Conservation (phyloP, 2,329 filamentous ascomycete species). For the Chaetomium sp. region DNA sequence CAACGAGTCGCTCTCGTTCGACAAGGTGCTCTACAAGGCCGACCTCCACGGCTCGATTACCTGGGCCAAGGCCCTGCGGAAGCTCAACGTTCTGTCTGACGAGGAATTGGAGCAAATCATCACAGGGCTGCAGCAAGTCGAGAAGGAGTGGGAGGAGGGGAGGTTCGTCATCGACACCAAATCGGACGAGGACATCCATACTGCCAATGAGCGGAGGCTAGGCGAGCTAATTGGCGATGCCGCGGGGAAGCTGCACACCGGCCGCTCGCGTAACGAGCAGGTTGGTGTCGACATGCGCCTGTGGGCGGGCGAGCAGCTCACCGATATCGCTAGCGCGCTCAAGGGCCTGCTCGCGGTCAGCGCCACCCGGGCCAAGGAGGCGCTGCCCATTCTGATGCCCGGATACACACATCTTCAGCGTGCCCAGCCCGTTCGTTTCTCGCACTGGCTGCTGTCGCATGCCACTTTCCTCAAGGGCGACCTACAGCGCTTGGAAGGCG, state of each 20-base stretch:
- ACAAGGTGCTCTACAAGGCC: conserved; percentile 69
- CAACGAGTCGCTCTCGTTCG: conserved; percentile 75
- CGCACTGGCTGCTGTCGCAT: conserved; percentile 73
- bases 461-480: conserved; percentile 66
- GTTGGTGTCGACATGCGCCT: conserved; percentile 85
- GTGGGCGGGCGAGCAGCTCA: conserved; percentile 58
- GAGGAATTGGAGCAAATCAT: conserved; percentile 71
- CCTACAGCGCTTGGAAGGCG: conserved; percentile 68
- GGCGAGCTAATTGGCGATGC: conserved; percentile 84
- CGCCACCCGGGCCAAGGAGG: conserved; percentile 61
- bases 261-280: conserved; percentile 83
- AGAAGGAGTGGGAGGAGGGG: conserved; percentile 46
- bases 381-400: conserved; percentile 75
- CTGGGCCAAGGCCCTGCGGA: conserved; percentile 61
- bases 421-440: conserved; percentile 73
- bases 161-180: conserved; percentile 46
- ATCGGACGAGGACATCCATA: conserved; percentile 58
- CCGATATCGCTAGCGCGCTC: conserved; percentile 66
- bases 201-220: conserved; percentile 63
- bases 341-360: conserved; percentile 62
- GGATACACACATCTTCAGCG: conserved; percentile 85
- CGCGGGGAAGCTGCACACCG: conserved; percentile 84
- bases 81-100: conserved; percentile 64
- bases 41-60: conserved; percentile 77
- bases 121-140: conserved; percentile 55